phyloP scores from a whole-genome alignment of 129 eudicot species.

The Oenanthe sinensis region DNA sequence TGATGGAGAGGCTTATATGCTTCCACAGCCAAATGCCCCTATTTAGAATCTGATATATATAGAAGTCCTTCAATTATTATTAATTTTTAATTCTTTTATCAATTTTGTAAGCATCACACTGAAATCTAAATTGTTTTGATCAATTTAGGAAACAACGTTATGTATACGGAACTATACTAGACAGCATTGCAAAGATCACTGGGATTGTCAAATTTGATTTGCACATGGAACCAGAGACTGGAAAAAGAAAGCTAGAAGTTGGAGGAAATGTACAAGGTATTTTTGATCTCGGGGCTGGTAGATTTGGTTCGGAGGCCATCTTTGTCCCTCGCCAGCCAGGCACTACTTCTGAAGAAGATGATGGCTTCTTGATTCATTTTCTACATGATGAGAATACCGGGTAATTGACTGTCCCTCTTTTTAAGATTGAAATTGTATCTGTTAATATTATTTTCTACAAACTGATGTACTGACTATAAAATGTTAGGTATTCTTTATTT shows the following conservation, averaged over 20 bases:
- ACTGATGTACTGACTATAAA: neutral
- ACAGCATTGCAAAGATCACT: slow-evolving; percentile 73
- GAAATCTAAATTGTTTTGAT: neutral
- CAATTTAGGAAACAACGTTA: slow-evolving; percentile 77
- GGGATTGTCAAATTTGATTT: slow-evolving; percentile 86
- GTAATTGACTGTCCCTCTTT: slow-evolving; percentile 31
- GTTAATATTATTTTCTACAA: neutral
- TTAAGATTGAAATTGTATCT: neutral
- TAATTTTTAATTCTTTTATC: neutral
- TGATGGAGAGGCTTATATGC: neutral
- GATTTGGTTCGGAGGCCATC: slow-evolving; percentile 88
- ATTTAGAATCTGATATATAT: neutral
- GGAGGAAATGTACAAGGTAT: slow-evolving; percentile 86
- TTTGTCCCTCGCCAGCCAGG: slow-evolving; percentile 73
- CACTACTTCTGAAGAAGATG: slow-evolving; percentile 70
- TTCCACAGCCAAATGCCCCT: neutral
- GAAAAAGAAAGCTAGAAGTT: slow-evolving; percentile 64
- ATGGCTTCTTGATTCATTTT: slow-evolving; percentile 87
- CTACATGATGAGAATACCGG: slow-evolving; percentile 82
- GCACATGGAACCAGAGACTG: slow-evolving; percentile 69
- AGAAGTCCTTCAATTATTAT: neutral
- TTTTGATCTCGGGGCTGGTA: slow-evolving; percentile 71
- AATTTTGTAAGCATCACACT: neutral
- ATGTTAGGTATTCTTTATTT: neutral
- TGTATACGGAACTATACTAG: slow-evolving; percentile 75